Percentiles rank a stretch among this genome's conserved stretches.
Conservation (phyloP, 2,329 filamentous ascomycete species). For the Epichloe hybrida region DNA sequence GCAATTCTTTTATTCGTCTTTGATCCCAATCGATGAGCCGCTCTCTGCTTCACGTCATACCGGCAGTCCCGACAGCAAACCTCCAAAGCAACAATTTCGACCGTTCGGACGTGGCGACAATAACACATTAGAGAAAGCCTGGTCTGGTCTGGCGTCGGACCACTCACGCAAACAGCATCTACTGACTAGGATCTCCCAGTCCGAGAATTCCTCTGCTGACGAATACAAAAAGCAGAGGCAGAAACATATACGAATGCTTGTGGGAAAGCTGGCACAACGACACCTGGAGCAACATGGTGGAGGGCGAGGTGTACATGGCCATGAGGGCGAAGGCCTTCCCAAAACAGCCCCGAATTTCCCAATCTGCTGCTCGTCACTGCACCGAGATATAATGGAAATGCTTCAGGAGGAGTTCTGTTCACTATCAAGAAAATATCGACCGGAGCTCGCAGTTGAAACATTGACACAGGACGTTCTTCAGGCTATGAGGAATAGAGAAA, state of each 20-base stretch:
- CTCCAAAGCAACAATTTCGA: conserved; percentile 48
- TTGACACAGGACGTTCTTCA: conserved; percentile 34
- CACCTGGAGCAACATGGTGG: conserved; percentile 3
- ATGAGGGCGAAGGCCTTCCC: conserved; percentile 15
- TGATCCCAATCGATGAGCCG: conserved; percentile 75
- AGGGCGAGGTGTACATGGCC: conserved; percentile 15
- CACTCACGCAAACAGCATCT: conserved; percentile 35
- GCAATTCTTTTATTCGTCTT: conserved; percentile 78
- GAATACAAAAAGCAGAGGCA: neutral
- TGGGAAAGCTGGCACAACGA: neutral
- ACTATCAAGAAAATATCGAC: conserved; percentile 27
- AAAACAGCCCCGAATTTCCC: conserved; percentile 27
- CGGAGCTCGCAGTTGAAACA: conserved; percentile 27
- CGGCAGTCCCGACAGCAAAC: conserved; percentile 33
- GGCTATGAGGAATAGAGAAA: conserved; percentile 11
- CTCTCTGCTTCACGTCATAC: conserved; percentile 51
- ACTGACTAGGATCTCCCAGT: conserved; percentile 12
- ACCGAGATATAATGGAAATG: conserved; percentile 32
- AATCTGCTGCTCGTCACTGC: conserved; percentile 37
- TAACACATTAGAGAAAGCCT: conserved; percentile 63
- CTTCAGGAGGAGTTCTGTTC: conserved; percentile 37
- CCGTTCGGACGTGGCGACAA: conserved; percentile 75
- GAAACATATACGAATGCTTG: conserved; percentile 13
- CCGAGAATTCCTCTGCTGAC: neutral
- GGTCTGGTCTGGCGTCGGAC: conserved; percentile 47